Evolutionary conservation across 2,329 filamentous ascomycete genomes (phyloP).

Genomic region (Helminthosporium solani): DNA sequence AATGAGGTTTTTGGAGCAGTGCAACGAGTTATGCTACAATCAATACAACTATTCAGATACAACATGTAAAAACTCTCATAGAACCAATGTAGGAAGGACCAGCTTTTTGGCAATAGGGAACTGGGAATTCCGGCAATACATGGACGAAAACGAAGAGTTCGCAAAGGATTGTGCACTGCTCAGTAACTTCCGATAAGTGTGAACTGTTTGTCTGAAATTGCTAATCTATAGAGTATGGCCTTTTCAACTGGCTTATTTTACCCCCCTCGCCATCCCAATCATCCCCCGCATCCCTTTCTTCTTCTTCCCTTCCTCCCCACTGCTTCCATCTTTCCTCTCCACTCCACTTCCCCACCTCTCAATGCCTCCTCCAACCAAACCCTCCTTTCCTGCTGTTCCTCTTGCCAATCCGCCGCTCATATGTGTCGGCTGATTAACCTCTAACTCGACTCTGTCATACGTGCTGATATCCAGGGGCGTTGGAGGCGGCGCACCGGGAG

Average conservation of each 20-base stretch:
- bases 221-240: no score
- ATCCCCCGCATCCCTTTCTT: constrained; percentile 1
- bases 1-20: no score
- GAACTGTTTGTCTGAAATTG: no score
- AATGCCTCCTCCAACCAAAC: not conserved
- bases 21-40: no score
- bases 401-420: constrained; percentile 6
- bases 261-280: constrained; percentile 1
- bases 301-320: constrained; percentile 1
- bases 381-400: not conserved
- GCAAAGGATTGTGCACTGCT: no score
- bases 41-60: no score
- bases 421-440: constrained; percentile 13
- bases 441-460: constrained; percentile 19
- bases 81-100: no score
- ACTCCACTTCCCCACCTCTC: not conserved
- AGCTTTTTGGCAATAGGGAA: no score
- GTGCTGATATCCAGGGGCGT: constrained; percentile 12
- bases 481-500: constrained; percentile 11
- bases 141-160: no score
- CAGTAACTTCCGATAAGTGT: no score
- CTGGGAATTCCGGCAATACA: no score
- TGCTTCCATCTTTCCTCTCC: not conserved
- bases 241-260: not conserved
- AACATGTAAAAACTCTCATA: no score